Base-by-base conservation (phyloP, 176 grass and related monocot species). In the Carex cristatella region DNA sequence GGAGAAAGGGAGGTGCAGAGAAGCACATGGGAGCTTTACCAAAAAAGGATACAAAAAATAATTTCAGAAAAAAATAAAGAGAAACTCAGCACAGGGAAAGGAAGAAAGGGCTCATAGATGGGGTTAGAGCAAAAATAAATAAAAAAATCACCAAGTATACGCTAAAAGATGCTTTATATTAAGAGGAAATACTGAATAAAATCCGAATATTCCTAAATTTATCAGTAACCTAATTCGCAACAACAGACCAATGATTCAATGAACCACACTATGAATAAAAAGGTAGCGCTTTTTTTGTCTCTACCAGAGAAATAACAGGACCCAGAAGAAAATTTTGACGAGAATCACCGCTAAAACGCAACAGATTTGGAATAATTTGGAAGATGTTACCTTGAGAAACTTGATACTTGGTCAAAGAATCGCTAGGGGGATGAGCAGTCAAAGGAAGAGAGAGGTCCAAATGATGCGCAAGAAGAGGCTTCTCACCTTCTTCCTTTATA, bases 401-500 rank as follows among this genome's bases (percentile, higher is more conserved):
- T 12, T 15, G 33, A 74, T 49, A 75, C 67, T 11, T 3, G 44
- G 59, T 79, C 71, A 76, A 86, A 77, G 71, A 75, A 35, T 58
- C 2, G 23, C 1, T 37, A 58, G 58, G 73, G 73, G 37, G 27
- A 62, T 65, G 38, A 78, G 55, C 31, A 58, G 73, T 56, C 49
- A 56, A 56, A 33, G 53, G 28, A 27, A 58, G 28, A 79, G 30
- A 65, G 56, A 83, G 33, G 48, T 5, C 27, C 5, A 1, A 59
- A 48, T 53, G 57, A 58, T 53, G 13, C 30, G 48, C 11, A 27
- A 30, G 12, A 53, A 85, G 60, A 74, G 28, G 61, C 56, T 18
- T 86, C 71, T 86, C 58, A 86, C 33, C 42, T 83, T 83, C 63
- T 56, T 33, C 44, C 81, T 83, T 83, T 83, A 83, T 83, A 83